Conservation (phyloP, 164 flowering plant species). For the Warburgia ugandensis region DNA sequence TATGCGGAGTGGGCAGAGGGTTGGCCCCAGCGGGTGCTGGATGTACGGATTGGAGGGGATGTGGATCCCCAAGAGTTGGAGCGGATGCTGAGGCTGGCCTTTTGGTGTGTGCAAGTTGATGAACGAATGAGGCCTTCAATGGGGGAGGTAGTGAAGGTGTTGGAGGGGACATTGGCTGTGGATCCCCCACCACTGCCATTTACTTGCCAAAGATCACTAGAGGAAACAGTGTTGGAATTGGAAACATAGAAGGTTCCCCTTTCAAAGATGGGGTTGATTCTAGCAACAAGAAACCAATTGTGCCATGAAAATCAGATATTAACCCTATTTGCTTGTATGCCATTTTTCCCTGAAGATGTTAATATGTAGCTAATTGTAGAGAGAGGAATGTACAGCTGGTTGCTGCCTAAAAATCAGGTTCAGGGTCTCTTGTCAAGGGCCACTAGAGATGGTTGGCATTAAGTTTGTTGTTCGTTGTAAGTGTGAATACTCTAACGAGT, state of each 20-base stretch:
- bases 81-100: constrained; percentile 46
- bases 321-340: background rate
- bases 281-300: background rate
- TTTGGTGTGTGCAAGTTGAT: constrained; percentile 63
- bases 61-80: constrained; percentile 41
- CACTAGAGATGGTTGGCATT: background rate
- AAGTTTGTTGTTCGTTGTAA: background rate
- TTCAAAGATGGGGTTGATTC: background rate
- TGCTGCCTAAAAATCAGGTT: background rate
- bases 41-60: constrained; percentile 22
- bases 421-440: background rate
- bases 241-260: background rate
- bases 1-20: constrained; percentile 44
- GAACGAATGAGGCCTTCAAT: constrained; percentile 52
- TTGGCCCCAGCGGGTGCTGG: constrained; percentile 21
- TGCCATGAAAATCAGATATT: background rate
- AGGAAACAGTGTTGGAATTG: background rate
- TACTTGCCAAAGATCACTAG: constrained; percentile 10
- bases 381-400: background rate
- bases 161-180: constrained; percentile 56
- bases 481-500: constrained; percentile 6
- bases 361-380: background rate
- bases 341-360: background rate
- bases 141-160: constrained; percentile 63
- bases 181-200: constrained; percentile 66